phyloP scores from a whole-genome alignment of 768 basidiomycete species.

The Guyanaporus albipodus region DNA sequence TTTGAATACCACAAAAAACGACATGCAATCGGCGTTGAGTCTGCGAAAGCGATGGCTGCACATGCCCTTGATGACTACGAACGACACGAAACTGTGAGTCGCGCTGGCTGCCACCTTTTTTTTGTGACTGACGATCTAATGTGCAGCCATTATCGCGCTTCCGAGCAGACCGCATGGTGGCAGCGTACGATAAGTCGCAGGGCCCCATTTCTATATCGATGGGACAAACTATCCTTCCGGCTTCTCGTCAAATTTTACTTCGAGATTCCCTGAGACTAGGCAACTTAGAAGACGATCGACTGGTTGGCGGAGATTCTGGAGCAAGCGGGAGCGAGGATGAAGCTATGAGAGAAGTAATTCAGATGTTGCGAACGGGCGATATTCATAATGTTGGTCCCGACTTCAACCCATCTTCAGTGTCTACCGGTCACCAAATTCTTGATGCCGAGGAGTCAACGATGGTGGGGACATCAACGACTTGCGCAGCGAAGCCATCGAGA shows the following conservation, averaged over 20 bases:
- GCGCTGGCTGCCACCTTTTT: not conserved
- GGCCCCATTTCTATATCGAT: conserved; percentile 37
- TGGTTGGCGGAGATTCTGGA: conserved; percentile 47
- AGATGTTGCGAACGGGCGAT: conserved; percentile 47
- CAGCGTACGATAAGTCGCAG: conserved; percentile 44
- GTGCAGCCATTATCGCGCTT: conserved; percentile 56
- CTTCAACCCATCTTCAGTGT: conserved; percentile 18
- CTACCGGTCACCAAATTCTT: not conserved
- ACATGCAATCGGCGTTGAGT: conserved; percentile 49
- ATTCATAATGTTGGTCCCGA: conserved; percentile 53
- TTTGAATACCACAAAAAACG: conserved; percentile 67
- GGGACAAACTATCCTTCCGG: conserved; percentile 41
- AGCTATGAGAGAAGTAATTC: conserved; percentile 45
- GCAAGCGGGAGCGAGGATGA: conserved; percentile 57
- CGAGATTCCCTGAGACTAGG: conserved; percentile 54
- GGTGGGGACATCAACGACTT: not conserved
- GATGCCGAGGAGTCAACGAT: not conserved
- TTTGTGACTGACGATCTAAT: conserved; percentile 1
- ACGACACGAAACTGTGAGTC: conserved; percentile 43
- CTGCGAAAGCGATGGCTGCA: conserved; percentile 47
- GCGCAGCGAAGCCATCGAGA: conserved; percentile 41
- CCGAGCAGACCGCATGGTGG: conserved; percentile 53
- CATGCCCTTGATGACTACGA: conserved; percentile 43
- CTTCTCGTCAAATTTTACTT: conserved; percentile 43
- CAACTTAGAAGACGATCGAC: conserved; percentile 46